Evolutionary conservation across 768 basidiomycete species (phyloP), one percentile per base, ranked within the genome.

Genomic region (Trametes cinnabarina): DNA sequence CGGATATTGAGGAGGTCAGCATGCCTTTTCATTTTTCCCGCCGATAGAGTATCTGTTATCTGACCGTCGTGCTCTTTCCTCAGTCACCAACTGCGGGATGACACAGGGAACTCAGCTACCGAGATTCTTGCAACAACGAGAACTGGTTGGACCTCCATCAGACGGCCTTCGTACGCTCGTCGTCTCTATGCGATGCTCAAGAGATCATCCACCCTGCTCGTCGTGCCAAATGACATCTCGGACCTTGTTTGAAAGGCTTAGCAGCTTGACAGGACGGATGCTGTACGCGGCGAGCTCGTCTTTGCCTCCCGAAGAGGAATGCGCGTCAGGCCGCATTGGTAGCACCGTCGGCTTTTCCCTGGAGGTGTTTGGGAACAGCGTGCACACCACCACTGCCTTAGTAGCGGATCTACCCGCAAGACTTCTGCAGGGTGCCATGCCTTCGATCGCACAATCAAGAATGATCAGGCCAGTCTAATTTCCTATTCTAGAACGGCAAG

Each of bases 341-440:
- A 51, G 42, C 53, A 30, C 39, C 51, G 48, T 35, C 14, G 23
- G 32, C 39, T 47, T 48, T 41, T 28, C 23, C 26, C 41, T 39
- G 58, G 53, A 55, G 53, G 19, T 34, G 53, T 50, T 51, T 55
- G 52, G 30, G 58, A 60, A 48, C 52, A 32, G 58, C 58, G 52
- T 55, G 53, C 58, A 39, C 37, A 40, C 23, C 47, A 40, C 20
- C 43, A 37, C 30, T 49, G 26, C 32, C 51, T 41, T 60, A 44
- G 47, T 55, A 48, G 53, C 58, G 58, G 58, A 60, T 55, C 58
- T 54, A 49, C 53, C 35, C 49, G 35, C 23, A 11, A n/a, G 22
- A 25, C 42, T 50, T 43, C 48, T 42, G 41, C 14, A 4, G 20
- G 19, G 35, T 51, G 22, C 53, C 48, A 22, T 20, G 20, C 5